Conservation (phyloP, 495 filamentous ascomycete species). For the Friedmanniomyces simplex region DNA sequence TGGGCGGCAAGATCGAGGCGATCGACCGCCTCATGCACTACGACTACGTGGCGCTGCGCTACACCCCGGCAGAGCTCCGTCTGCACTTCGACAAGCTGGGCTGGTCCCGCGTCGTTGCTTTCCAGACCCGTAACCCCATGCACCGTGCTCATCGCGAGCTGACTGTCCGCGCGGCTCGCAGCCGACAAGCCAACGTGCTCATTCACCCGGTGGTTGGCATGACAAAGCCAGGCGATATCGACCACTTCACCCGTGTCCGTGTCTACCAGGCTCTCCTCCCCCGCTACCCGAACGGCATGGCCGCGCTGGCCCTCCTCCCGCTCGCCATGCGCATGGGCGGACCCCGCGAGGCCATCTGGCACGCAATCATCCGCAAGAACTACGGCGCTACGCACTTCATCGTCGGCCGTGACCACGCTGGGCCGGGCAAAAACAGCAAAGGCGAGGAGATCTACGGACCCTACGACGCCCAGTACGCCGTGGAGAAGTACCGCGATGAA, state of each 20-base stretch:
- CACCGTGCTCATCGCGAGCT: conserved; percentile 95
- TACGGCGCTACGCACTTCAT: conserved; percentile 99
- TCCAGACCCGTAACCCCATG: conserved; percentile 99
- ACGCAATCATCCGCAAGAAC: conserved; percentile 99
- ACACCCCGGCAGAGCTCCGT: conserved; percentile 89
- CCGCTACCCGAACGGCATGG: conserved; percentile 98
- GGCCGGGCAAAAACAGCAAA: conserved; percentile 91
- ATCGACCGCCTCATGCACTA: conserved; percentile 94
- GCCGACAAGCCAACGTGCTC: conserved; percentile 92
- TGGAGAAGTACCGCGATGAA: conserved; percentile 92
- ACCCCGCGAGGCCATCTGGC: conserved; percentile 97
- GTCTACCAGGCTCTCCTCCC: conserved; percentile 96
- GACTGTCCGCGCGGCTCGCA: conserved; percentile 90
- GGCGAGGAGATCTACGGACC: conserved; percentile 96
- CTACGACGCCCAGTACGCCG: conserved; percentile 95
- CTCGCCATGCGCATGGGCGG: conserved; percentile 99
- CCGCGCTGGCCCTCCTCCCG: conserved; percentile 87
- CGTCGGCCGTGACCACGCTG: conserved; percentile 94
- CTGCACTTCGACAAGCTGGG: conserved; percentile 98
- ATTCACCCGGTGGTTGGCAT: conserved; percentile 98
- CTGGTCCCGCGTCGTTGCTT: conserved; percentile 92
- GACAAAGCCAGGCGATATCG: conserved; percentile 97
- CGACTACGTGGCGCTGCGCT: conserved; percentile 94
- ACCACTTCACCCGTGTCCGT: conserved; percentile 98
- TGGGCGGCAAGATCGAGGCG: conserved; percentile 90